phyloP scores from a whole-genome alignment of 805 yeast genomes.

The Kregervanrija fluxuum region DNA sequence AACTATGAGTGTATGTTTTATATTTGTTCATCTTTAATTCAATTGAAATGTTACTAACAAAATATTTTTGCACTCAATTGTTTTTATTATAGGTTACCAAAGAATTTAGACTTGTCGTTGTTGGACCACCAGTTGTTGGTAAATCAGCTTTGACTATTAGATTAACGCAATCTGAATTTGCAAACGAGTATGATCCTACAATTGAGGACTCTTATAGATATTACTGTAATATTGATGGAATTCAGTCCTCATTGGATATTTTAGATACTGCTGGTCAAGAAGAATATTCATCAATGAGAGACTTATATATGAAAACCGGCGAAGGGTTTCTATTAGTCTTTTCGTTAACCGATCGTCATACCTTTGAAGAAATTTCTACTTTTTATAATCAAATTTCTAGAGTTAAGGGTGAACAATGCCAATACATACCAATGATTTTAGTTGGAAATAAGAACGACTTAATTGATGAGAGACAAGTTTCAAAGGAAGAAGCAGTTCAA shows the following conservation, averaged over 20 bases:
- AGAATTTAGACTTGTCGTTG: slow-evolving; percentile 90
- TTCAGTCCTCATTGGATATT: slow-evolving; percentile 73
- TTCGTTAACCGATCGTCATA: slow-evolving; percentile 74
- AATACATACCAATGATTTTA: slow-evolving; percentile 66
- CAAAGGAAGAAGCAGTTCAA: slow-evolving; percentile 48
- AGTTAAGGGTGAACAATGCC: slow-evolving; percentile 40
- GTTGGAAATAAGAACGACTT: slow-evolving; percentile 76
- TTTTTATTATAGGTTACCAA: slow-evolving; percentile 20
- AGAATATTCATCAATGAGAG: slow-evolving; percentile 89
- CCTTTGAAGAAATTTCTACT: slow-evolving; percentile 77
- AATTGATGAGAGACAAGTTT: slow-evolving; percentile 54
- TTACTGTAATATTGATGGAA: slow-evolving; percentile 76
- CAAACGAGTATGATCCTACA: slow-evolving; percentile 97
- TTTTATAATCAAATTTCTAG: slow-evolving; percentile 48
- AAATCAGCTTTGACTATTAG: slow-evolving; percentile 94
- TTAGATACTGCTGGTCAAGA: slow-evolving; percentile 98
- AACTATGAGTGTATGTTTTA: no score
- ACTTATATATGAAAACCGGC: slow-evolving; percentile 93
- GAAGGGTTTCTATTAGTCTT: slow-evolving; percentile 90
- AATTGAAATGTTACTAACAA: no score
- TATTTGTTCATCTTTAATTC: no score
- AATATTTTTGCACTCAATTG: no score
- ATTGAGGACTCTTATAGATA: slow-evolving; percentile 90
- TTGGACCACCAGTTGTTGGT: slow-evolving; percentile 99
- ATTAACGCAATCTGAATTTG: slow-evolving; percentile 89